A percentile compares a stretch with the other conserved stretches of the same genome.
These are phyloP conservation scores for Aspergillus pseudonomiae DNA, from an alignment of 2,329 filamentous ascomycete genomes.

Conservation along the genomic window DNA sequence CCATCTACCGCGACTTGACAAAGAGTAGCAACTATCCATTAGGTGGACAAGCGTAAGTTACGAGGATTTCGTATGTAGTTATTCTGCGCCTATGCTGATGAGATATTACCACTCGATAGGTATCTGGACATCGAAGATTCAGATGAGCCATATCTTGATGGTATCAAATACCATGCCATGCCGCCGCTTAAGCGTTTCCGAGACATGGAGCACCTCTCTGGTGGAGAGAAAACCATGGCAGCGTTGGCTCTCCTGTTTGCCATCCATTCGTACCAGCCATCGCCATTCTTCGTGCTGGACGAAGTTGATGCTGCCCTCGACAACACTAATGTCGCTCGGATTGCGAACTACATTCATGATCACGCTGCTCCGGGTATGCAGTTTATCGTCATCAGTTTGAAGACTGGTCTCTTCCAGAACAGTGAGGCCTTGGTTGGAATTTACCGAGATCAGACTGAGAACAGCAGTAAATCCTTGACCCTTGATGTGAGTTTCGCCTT, in stretches of 20 bases:
- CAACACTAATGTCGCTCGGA: conserved; percentile 93
- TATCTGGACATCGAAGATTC: conserved; percentile 95
- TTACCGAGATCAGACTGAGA: conserved; percentile 91
- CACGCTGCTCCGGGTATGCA: conserved; percentile 97
- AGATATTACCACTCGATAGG: conserved; percentile 27
- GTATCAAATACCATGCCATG: conserved; percentile 99
- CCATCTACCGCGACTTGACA: conserved; percentile 94
- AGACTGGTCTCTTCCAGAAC: conserved; percentile 93
- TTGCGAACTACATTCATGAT: conserved; percentile 93
- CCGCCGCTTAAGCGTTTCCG: conserved; percentile 96
- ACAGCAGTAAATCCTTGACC: conserved; percentile 87
- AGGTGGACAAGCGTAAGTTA: conserved; percentile 69
- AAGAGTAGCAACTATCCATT: conserved; percentile 87
- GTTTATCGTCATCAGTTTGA: conserved; percentile 96
- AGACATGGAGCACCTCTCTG: conserved; percentile 97
- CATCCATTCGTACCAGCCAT: conserved; percentile 93
- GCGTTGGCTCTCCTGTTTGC: conserved; percentile 95
- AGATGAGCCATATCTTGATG: conserved; percentile 93
- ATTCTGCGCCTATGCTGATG: conserved; percentile 11
- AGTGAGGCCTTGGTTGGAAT: conserved; percentile 95
- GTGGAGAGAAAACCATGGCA: conserved; percentile 98
- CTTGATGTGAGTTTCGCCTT: conserved; percentile 76
- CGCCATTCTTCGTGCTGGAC: conserved; percentile 96
- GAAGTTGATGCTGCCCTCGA: conserved; percentile 98
- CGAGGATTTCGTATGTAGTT: neutral